These are phyloP conservation scores for Candida morakotiae DNA, from an alignment of 805 yeast genomes.

Conservation along the genomic window DNA sequence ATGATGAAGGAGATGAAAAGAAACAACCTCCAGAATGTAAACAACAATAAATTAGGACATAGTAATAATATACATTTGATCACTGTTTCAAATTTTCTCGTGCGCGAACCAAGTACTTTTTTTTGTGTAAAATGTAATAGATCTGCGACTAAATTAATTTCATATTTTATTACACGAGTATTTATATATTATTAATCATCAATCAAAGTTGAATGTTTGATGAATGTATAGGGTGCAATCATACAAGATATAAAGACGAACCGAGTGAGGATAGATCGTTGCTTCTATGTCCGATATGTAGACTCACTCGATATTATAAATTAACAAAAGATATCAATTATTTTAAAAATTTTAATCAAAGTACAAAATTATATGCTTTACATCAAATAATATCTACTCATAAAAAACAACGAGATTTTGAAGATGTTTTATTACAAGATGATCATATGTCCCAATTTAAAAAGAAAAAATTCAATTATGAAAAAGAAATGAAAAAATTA, in stretches of 20 bases:
- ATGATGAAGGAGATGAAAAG: constrained; percentile 51
- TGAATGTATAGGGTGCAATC: neutral
- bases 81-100: no score
- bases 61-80: no score
- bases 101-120: no score
- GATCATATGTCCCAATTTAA: neutral
- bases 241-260: neutral
- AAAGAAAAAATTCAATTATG: neutral
- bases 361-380: neutral
- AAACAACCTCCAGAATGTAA: constrained; percentile 76
- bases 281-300: neutral
- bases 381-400: neutral
- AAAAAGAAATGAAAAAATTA: neutral
- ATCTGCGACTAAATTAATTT: no score
- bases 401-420: neutral
- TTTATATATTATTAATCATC: no score
- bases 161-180: no score
- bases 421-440: neutral
- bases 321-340: neutral
- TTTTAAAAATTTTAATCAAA: neutral
- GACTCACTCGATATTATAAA: neutral
- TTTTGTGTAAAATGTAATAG: no score
- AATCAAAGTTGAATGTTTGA: neutral
- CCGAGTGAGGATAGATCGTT: neutral
- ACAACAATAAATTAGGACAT: constrained; percentile 57